Evolutionary conservation across 495 filamentous ascomycete species (phyloP).

Genomic region (Xylaria scruposa): DNA sequence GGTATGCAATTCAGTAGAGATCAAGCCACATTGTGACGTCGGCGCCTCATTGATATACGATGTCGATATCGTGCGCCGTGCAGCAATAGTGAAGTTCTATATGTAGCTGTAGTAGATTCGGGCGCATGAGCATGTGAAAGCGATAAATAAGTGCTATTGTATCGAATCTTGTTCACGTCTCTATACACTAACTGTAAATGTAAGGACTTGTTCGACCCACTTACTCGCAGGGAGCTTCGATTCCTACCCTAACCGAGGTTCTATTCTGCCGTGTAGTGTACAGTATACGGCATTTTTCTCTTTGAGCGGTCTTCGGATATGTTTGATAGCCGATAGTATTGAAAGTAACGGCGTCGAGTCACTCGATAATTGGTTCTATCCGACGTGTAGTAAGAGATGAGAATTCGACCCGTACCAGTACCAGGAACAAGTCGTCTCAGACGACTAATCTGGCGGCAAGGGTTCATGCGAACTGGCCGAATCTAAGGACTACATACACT

Average conservation of each 20-base stretch:
- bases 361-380: background rate
- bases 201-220: constrained; percentile 12
- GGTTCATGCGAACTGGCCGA: constrained; percentile 19
- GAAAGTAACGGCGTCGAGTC: background rate
- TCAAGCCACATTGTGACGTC: constrained; percentile 4
- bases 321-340: background rate
- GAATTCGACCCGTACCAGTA: constrained; percentile 7
- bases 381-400: background rate
- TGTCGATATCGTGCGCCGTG: background rate
- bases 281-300: background rate
- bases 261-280: background rate
- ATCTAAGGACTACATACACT: background rate
- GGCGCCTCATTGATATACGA: background rate
- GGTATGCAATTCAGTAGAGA: background rate
- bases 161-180: background rate
- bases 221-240: background rate
- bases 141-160: background rate
- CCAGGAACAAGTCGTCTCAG: too few relatives aligned
- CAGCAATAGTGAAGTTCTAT: background rate
- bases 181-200: background rate
- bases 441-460: constrained; percentile 1
- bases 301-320: background rate
- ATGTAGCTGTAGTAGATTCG: background rate
- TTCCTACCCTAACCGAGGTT: constrained; percentile 7
- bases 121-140: background rate